phyloP scores from a whole-genome alignment of 495 filamentous ascomycete genomes.

The Penicillium turbatum region DNA sequence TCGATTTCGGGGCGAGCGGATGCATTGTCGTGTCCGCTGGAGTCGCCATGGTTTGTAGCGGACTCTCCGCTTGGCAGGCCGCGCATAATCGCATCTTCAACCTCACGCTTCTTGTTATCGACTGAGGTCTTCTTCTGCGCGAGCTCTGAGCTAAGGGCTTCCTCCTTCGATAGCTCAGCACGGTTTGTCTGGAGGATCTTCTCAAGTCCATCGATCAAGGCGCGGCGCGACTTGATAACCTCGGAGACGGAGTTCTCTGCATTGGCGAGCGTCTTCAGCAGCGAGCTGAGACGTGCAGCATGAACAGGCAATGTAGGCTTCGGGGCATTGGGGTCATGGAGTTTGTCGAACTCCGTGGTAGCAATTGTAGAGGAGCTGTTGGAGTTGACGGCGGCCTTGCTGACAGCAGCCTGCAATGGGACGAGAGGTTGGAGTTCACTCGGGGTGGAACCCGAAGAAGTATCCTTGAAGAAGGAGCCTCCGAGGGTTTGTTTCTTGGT shows the following conservation, averaged over 20 bases:
- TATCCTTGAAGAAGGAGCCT: slow-evolving; percentile 62
- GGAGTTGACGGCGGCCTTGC: slow-evolving; percentile 61
- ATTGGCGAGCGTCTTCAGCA: slow-evolving; percentile 81
- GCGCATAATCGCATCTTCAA: slow-evolving; percentile 84
- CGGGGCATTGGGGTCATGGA: slow-evolving; percentile 61
- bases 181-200: slow-evolving; percentile 74
- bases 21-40: slow-evolving; percentile 43
- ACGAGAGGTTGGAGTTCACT: slow-evolving; percentile 71
- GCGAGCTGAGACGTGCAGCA: slow-evolving; percentile 79
- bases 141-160: slow-evolving; percentile 56
- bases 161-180: slow-evolving; percentile 62
- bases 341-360: slow-evolving; percentile 74
- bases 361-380: slow-evolving; percentile 62
- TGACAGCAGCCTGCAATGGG: slow-evolving; percentile 64
- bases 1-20: slow-evolving; percentile 72
- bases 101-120: slow-evolving; percentile 73
- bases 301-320: slow-evolving; percentile 79
- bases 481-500: slow-evolving; percentile 63
- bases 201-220: slow-evolving; percentile 74
- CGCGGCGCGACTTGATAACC: slow-evolving; percentile 77
- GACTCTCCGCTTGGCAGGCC: slow-evolving; percentile 56
- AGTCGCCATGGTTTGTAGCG: slow-evolving; percentile 36
- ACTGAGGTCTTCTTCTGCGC: slow-evolving; percentile 57
- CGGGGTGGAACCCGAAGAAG: slow-evolving; percentile 54
- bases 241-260: slow-evolving; percentile 91